Base-by-base conservation (phyloP, 164 flowering plant genomes). In the Chimonanthus praecox region DNA sequence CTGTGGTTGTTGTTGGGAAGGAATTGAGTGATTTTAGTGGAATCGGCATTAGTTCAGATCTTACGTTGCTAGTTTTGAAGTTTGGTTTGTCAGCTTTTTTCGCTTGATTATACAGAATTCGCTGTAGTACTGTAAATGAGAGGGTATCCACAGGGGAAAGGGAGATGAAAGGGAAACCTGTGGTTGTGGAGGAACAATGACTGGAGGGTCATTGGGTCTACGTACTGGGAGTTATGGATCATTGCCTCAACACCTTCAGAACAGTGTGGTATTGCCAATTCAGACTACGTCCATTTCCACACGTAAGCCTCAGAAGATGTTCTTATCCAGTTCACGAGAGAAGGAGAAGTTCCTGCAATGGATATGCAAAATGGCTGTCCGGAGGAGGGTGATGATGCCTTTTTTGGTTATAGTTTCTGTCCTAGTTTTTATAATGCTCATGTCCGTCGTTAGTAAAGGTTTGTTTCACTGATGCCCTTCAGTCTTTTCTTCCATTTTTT, bases 181-280 rank as follows among this genome's bases (percentile, higher is more conserved):
- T 68, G 74, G 77, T 75, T 71, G 73, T 78, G 74, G 80, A 80
- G 86, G 81, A 81, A 87, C 85, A 80, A 92, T 91, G 97, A 91
- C 84, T 87, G 89, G 92, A 81, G 88, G 80, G 92, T 85, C 93
- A 85, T 86, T 94, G 86, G 96, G 92, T 76, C 78, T 79, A 71
- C 88, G 93, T 45, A 81, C 85, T 0, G 85, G 86, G 74, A 94
- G 97, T 81, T 88, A 84, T 87, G 97, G 92, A 77, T 84, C 94
- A n/a, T 74, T 91, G 87, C 91, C 76, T 66, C 87, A 77, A 49
- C 83, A 78, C 71, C 67, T 71, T 47, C 80, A 74, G 61, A 85
- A 78, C 68, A 85, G 81, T 74, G 82, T 75, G 20, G 58, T 68
- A 33, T 80, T 79, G 73, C 84, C 75, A 63, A 64, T 85, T 82